These are phyloP conservation scores for Podospora conica DNA, from an alignment of 495 filamentous ascomycete species.

Conservation along the genomic window DNA sequence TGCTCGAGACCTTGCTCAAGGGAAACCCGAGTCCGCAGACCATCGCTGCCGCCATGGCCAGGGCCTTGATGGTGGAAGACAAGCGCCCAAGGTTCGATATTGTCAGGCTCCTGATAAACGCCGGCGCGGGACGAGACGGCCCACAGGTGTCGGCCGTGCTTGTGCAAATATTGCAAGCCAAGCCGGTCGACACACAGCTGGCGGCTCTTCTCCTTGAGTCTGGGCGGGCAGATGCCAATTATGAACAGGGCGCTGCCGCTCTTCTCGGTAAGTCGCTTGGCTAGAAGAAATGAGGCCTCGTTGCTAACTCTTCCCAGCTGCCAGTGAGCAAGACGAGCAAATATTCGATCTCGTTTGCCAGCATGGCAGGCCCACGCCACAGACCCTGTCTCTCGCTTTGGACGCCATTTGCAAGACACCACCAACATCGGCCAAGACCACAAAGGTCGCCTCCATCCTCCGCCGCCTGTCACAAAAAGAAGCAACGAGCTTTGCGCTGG, in stretches of 20 bases:
- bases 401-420: constrained; percentile 27
- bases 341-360: constrained; percentile 39
- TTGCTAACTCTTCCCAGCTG: constrained; percentile 19
- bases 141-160: constrained; percentile 33
- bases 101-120: constrained; percentile 32
- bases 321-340: constrained; percentile 28
- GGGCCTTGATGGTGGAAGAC: constrained; percentile 33
- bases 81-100: constrained; percentile 31
- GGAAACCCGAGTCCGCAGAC: constrained; percentile 34
- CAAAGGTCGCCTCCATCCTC: constrained; percentile 35
- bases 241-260: constrained; percentile 31
- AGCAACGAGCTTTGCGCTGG: constrained; percentile 26
- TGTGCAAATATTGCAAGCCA: constrained; percentile 24
- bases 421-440: constrained; percentile 28
- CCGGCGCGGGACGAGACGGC: constrained; percentile 31
- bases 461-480: constrained; percentile 33
- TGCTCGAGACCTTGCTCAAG: constrained; percentile 34
- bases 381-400: constrained; percentile 30
- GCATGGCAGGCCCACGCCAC: constrained; percentile 30
- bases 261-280: constrained; percentile 18
- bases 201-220: constrained; percentile 34
- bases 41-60: constrained; percentile 28
- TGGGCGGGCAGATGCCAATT: constrained; percentile 40
- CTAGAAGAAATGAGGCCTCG: too few relatives aligned
- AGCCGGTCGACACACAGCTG: constrained; percentile 35